These are phyloP conservation scores for Tagetes patula DNA, from an alignment of 129 eudicot genomes.

Conservation along the genomic window DNA sequence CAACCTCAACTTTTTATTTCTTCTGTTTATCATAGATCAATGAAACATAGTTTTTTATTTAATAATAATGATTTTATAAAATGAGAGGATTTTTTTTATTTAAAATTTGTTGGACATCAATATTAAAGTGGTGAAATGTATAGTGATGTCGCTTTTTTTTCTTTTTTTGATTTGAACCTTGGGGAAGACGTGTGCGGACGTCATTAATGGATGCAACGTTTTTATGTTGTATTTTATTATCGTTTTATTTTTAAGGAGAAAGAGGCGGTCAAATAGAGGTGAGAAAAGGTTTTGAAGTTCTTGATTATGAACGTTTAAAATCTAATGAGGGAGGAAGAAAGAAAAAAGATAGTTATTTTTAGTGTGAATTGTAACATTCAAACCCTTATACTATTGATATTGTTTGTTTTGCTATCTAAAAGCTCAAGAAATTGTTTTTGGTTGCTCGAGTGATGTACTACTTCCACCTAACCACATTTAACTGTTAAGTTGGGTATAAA, in stretches of 20 bases:
- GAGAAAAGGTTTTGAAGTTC: too few relatives aligned
- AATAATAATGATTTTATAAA: not conserved
- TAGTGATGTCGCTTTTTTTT: constrained; percentile 12
- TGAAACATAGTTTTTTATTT: not conserved
- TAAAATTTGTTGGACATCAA: not conserved
- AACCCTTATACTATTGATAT: too few relatives aligned
- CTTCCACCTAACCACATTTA: too few relatives aligned
- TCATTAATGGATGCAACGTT: not conserved
- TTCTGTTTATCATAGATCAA: not conserved
- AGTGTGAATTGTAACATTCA: too few relatives aligned
- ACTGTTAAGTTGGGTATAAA: not conserved
- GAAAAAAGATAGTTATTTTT: too few relatives aligned
- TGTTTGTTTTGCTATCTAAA: too few relatives aligned
- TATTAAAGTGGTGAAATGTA: not conserved
- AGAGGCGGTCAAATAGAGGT: too few relatives aligned
- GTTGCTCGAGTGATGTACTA: too few relatives aligned
- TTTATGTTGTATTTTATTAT: not conserved
- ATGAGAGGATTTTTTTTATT: not conserved
- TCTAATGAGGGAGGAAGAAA: too few relatives aligned
- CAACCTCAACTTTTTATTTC: not conserved
- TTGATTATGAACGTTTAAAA: too few relatives aligned
- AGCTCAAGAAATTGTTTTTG: too few relatives aligned
- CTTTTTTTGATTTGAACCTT: not conserved
- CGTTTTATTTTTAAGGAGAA: too few relatives aligned
- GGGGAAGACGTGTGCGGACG: not conserved